Percentiles rank a stretch among this genome's conserved stretches.
phyloP scores from a whole-genome alignment of 345 rosid genomes.

The Trapa incisa region DNA sequence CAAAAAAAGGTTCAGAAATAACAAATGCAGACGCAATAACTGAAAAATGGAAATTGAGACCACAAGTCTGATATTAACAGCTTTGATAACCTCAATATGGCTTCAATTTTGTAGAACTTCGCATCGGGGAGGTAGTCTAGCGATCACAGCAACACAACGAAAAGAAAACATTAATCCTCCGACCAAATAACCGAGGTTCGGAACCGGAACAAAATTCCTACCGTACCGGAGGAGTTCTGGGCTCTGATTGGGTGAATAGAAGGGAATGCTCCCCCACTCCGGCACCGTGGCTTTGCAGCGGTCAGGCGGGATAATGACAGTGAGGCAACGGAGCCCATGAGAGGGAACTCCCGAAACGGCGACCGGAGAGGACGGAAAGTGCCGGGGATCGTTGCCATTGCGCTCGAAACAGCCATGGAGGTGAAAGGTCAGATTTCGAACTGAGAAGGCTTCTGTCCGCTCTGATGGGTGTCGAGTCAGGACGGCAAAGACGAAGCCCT shows the following conservation, averaged over 20 bases:
- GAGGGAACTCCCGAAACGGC: constrained; percentile 18
- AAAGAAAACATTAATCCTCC: background rate
- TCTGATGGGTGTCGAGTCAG: background rate
- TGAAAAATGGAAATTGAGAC: background rate
- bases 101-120: constrained; percentile 79
- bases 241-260: constrained; percentile 36
- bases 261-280: constrained; percentile 17
- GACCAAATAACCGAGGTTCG: background rate
- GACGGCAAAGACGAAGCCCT: background rate
- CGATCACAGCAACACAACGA: constrained; percentile 3
- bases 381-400: constrained; percentile 20
- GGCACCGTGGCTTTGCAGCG: constrained; percentile 12
- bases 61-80: background rate
- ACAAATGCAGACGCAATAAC: background rate
- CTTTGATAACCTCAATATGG: constrained; percentile 46
- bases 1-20: constrained; percentile 12
- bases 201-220: background rate
- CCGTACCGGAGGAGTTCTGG: constrained; percentile 40
- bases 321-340: constrained; percentile 18
- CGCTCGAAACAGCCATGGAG: constrained; percentile 23
- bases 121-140: constrained; percentile 55
- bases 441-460: background rate
- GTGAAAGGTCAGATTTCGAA: background rate
- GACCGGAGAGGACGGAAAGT: constrained; percentile 13
- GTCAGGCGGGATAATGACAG: constrained; percentile 15